These are phyloP conservation scores for Schizosaccharomyces octosporus DNA, from an alignment of 805 yeast species.

Conservation along the genomic window DNA sequence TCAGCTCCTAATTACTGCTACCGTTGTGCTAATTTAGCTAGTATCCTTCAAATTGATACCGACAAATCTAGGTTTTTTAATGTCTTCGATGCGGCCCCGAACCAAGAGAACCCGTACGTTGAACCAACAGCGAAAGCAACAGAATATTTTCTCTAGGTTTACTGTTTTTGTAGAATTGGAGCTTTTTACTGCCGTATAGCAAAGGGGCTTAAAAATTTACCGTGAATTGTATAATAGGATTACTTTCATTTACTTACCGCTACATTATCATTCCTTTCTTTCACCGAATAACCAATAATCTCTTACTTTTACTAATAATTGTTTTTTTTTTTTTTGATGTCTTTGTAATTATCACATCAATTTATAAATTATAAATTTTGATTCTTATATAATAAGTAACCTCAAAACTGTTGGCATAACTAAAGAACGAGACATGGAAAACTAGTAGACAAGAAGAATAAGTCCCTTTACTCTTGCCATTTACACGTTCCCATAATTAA, in stretches of 20 bases:
- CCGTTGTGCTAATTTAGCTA: conserved; percentile 88
- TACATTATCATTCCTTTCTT: too few relatives aligned
- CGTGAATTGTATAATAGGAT: background rate
- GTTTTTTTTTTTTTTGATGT: too few relatives aligned
- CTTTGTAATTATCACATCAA: too few relatives aligned
- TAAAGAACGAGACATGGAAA: background rate
- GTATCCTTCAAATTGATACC: conserved; percentile 69
- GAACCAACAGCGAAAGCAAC: background rate
- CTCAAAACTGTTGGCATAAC: background rate
- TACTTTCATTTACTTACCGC: too few relatives aligned
- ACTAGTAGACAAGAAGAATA: background rate
- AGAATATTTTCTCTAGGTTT: background rate
- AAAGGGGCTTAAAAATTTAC: too few relatives aligned
- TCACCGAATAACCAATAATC: too few relatives aligned
- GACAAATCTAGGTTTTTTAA: conserved; percentile 53
- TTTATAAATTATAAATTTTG: too few relatives aligned
- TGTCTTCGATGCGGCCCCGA: conserved; percentile 94
- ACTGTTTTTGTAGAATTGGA: background rate
- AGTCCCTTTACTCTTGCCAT: conserved; percentile 40
- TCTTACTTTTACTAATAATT: too few relatives aligned
- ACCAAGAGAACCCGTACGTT: background rate
- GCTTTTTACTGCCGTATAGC: too few relatives aligned
- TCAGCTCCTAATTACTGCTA: conserved; percentile 95
- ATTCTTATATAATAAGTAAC: background rate
- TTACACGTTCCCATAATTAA: conserved; percentile 55